Evolutionary conservation across 2,329 filamentous ascomycete genomes (phyloP).

Genomic region (Sodiomyces alkalinus): DNA sequence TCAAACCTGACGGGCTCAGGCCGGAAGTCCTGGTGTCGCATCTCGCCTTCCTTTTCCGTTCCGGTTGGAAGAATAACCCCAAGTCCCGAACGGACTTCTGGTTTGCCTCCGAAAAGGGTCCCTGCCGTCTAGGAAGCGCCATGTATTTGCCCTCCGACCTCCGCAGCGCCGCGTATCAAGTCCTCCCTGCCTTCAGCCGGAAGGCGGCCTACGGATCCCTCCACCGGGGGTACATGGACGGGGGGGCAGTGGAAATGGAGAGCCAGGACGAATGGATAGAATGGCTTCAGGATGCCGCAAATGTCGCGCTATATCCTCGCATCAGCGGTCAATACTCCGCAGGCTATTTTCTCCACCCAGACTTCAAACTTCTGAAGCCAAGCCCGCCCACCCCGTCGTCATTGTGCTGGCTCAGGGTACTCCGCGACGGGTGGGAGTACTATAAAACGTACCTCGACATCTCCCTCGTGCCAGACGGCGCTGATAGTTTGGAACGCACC

Average conservation of each 20-base stretch:
- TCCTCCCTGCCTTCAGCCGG: too few species aligned
- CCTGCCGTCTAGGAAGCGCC: background rate
- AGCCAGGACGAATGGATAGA: too few species aligned
- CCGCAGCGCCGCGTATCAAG: background rate
- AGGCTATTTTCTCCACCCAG: too few species aligned
- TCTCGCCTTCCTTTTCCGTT: background rate
- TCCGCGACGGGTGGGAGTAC: slow-evolving; percentile 4
- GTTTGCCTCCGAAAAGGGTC: slow-evolving; percentile 1
- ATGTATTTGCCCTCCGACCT: slow-evolving; percentile 3
- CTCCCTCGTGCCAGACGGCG: too few species aligned
- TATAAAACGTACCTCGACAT: slow-evolving; percentile 1
- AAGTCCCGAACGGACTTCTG: background rate
- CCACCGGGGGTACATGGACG: slow-evolving; percentile 1
- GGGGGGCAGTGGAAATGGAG: too few species aligned
- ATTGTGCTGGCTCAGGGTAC: slow-evolving; percentile 2
- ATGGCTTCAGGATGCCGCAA: too few species aligned
- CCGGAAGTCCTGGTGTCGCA: background rate
- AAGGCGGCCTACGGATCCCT: slow-evolving; percentile 4
- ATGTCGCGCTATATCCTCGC: background rate
- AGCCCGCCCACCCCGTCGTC: too few species aligned
- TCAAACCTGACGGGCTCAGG: background rate
- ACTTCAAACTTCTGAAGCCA: background rate
- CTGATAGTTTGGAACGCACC: too few species aligned
- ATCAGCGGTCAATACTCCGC: too few species aligned
- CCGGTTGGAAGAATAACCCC: background rate